phyloP scores from a whole-genome alignment of 495 filamentous ascomycete species.

The Neurospora sp. region DNA sequence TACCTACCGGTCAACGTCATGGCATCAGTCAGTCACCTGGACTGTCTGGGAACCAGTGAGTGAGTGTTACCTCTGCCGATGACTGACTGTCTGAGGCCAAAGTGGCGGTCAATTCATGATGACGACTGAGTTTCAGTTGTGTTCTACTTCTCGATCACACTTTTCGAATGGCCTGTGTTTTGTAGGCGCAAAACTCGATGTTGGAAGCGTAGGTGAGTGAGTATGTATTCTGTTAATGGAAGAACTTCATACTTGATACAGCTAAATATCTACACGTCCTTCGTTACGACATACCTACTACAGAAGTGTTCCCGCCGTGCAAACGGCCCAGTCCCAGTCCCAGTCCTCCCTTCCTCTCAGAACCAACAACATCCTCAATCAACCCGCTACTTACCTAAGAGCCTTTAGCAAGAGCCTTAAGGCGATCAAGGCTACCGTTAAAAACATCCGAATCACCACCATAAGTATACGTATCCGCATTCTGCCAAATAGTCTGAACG shows the following conservation, averaged over 20 bases:
- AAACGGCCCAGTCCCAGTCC: neutral
- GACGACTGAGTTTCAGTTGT: neutral
- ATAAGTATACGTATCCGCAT: constrained; percentile 34
- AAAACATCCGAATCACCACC: constrained; percentile 45
- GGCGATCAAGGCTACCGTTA: constrained; percentile 23
- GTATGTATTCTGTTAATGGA: neutral
- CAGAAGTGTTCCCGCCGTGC: neutral
- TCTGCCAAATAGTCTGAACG: constrained; percentile 54
- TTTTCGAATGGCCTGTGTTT: neutral
- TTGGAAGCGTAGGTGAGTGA: no score
- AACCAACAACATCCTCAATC: neutral
- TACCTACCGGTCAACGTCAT: neutral
- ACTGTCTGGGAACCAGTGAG: neutral
- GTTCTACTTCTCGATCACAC: neutral
- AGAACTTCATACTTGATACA: neutral
- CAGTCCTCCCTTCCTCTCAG: neutral
- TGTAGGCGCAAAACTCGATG: neutral
- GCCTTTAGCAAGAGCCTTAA: neutral
- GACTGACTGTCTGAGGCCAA: neutral
- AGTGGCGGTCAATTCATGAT: neutral
- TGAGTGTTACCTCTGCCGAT: neutral
- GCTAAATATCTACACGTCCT: neutral
- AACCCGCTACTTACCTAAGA: neutral
- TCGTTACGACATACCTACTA: neutral
- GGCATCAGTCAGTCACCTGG: neutral